Conservation (phyloP, 108 stramenopile species). For the Hondaea fermentalgiana region DNA sequence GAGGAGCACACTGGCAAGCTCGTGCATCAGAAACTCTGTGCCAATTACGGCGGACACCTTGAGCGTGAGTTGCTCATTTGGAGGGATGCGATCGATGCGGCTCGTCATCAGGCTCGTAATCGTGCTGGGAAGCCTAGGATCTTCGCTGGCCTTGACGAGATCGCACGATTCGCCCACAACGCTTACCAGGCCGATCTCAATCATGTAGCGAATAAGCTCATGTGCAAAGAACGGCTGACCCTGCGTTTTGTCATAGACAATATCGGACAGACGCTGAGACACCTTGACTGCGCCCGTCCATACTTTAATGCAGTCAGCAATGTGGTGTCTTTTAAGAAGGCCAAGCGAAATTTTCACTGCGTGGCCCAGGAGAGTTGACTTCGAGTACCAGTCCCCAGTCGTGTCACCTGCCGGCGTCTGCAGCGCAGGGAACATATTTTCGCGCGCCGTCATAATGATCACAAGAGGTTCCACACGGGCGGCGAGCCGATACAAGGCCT, state of each 20-base stretch:
- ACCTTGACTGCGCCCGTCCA: neutral
- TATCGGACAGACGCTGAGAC: neutral
- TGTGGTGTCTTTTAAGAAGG: neutral
- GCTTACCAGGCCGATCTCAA: neutral
- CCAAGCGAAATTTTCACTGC: neutral
- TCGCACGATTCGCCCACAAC: neutral
- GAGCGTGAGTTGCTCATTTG: neutral
- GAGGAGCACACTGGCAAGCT: neutral
- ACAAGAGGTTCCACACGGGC: neutral
- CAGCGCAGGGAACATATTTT: neutral
- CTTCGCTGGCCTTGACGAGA: neutral
- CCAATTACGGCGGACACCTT: constrained; percentile 8
- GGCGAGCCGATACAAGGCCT: neutral
- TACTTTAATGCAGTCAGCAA: neutral
- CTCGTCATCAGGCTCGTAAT: neutral
- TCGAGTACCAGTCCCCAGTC: neutral
- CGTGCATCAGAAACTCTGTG: neutral
- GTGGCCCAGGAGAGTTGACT: neutral
- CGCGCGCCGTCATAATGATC: neutral
- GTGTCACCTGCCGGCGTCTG: neutral
- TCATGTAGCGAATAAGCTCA: neutral
- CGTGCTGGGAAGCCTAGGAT: neutral
- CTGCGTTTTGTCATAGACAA: neutral
- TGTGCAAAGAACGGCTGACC: constrained; percentile 4
- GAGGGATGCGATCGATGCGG: neutral